Base-by-base conservation (phyloP, 495 filamentous ascomycete genomes). In the Penicillium cinerascens region DNA sequence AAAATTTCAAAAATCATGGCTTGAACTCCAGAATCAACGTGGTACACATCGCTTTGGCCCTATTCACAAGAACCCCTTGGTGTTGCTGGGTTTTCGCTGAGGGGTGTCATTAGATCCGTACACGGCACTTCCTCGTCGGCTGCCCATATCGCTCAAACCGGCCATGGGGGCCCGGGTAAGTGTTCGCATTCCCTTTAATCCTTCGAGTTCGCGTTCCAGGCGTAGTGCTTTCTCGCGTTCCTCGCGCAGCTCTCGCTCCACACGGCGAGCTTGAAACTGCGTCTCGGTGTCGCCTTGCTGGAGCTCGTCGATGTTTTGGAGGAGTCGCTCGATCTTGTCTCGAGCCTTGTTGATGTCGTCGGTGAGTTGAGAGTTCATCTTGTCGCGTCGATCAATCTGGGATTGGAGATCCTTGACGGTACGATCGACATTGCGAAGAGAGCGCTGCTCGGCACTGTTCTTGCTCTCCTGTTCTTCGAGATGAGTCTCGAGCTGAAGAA, bases 301-400 rank as follows among this genome's bases (percentile, higher is more conserved):
- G 25, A 98, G 84, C 61, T 97, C 93, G 59, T 97, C 92, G 56
- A 98, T 95, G 7, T 88, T 89, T 55, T 82, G 77, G 37, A 98
- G 87, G 2, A 97, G 82, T 50, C 90, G 89, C 49, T 92, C 89
- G 52, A 89, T 81, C 72, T 92, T 95, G 65, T 97, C 93, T 37
- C 93, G 88, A 58, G 86, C 79, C 58, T 91, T 87, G 45, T 74
- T 73, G 42, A 97, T 72, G 52, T 97, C 93, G 26, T 96, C 91
- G 55, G 79, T 77, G 16, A 97, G 78, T 65, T 92, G 87, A 2
- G 70, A 58, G 51, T 88, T 87, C 44, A 85, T 82, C 70, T 95
- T 97, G 40, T 97, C 95, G 39, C 88, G 86, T 51, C 93, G 87
- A 15, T 96, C 89, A 61, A 98, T 88, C 70, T 97, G 93, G 11